A percentile compares a stretch with the other conserved stretches of the same genome.
Conservation (phyloP, 768 basidiomycete species). For the Boletellus ananas region DNA sequence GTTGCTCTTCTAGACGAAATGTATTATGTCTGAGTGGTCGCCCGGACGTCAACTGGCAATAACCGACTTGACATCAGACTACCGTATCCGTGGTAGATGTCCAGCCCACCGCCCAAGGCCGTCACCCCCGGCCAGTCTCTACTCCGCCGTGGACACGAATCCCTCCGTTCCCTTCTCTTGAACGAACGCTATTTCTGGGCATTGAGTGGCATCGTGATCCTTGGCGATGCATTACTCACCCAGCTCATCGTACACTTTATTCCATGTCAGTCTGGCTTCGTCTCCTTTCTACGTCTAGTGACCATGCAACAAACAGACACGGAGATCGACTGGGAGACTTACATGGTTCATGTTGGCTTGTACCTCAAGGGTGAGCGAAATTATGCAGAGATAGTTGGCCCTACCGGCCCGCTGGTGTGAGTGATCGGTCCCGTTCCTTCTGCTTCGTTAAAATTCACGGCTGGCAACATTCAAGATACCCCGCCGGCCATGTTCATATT, state of each 20-base stretch:
- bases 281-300: constrained; percentile 7
- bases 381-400: constrained; percentile 79
- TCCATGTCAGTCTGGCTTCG: constrained; percentile 58
- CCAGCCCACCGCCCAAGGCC: neutral
- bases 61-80: neutral
- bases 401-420: constrained; percentile 91
- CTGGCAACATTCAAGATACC: constrained; percentile 60
- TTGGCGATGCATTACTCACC: constrained; percentile 77
- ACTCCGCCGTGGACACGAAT: constrained; percentile 3
- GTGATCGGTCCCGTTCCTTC: constrained; percentile 15
- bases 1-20: constrained; percentile 7
- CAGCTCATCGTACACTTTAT: constrained; percentile 76
- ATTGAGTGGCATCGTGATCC: constrained; percentile 57
- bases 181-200: constrained; percentile 63
- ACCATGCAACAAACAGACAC: constrained; percentile 61
- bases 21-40: neutral
- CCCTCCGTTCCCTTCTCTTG: constrained; percentile 33
- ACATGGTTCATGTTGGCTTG: constrained; percentile 81
- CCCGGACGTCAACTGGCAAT: neutral
- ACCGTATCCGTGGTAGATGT: neutral
- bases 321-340: constrained; percentile 97
- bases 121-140: neutral
- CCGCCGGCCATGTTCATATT: constrained; percentile 87
- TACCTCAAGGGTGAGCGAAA: constrained; percentile 80
- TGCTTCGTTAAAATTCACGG: neutral